phyloP scores from a whole-genome alignment of 345 rosid species.

The Ceriops tagal region DNA sequence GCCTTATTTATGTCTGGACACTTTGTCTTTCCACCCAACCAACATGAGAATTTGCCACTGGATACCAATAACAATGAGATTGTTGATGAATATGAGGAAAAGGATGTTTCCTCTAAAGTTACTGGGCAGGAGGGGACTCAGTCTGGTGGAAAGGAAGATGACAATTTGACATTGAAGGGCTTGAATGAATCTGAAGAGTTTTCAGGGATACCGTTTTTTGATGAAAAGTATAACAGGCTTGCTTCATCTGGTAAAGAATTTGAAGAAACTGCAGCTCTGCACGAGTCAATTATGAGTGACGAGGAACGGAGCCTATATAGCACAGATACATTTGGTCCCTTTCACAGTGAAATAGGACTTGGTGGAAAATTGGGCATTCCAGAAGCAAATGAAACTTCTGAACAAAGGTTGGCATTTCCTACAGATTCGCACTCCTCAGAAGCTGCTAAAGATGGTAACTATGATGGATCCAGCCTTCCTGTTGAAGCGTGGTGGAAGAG shows the following conservation, averaged over 20 bases:
- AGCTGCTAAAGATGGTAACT: conserved; percentile 41
- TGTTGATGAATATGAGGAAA: conserved; percentile 31
- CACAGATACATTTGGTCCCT: conserved; percentile 43
- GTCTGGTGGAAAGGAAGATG: conserved; percentile 56
- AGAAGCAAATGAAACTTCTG: conserved; percentile 38
- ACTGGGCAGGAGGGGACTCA: conserved; percentile 35
- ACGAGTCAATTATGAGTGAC: conserved; percentile 30
- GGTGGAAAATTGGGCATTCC: conserved; percentile 34
- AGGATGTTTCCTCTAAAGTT: conserved; percentile 37
- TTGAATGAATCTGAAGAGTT: conserved; percentile 53
- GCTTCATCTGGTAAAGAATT: conserved; percentile 30
- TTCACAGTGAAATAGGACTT: conserved; percentile 44
- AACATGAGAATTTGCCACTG: conserved; percentile 60
- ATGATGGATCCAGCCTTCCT: conserved; percentile 47
- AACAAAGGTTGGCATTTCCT: conserved; percentile 28
- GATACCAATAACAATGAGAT: conserved; percentile 38
- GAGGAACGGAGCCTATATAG: conserved; percentile 51
- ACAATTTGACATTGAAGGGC: conserved; percentile 46
- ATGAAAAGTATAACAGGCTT: conserved; percentile 36
- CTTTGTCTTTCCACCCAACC: conserved; percentile 70
- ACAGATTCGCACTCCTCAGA: conserved; percentile 36
- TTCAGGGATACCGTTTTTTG: conserved; percentile 42
- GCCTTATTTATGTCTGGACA: conserved; percentile 73
- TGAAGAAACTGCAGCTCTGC: conserved; percentile 40
- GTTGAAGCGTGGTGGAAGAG: conserved; percentile 97